Conservation (phyloP, 495 filamentous ascomycete species). For the Hapsidospora chrysogenum region DNA sequence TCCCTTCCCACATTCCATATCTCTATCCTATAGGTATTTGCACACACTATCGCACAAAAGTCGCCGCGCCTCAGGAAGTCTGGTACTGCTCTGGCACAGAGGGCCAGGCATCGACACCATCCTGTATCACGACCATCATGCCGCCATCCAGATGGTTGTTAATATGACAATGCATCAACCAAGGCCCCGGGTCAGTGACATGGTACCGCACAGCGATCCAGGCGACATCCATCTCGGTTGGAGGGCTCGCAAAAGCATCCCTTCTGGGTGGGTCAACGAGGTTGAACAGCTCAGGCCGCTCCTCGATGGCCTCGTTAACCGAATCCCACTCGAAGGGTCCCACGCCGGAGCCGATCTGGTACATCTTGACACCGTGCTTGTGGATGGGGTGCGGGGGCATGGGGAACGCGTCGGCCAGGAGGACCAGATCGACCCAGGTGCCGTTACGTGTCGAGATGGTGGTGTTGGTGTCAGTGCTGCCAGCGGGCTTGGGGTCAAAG, state of each 20-base stretch:
- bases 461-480: slow-evolving; percentile 20
- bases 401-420: slow-evolving; percentile 17
- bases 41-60: too few species aligned
- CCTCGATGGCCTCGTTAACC: slow-evolving; percentile 32
- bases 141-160: slow-evolving; percentile 38
- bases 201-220: slow-evolving; percentile 43
- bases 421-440: slow-evolving; percentile 40
- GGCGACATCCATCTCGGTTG: slow-evolving; percentile 13
- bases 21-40: too few species aligned
- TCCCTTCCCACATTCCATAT: too few species aligned
- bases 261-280: slow-evolving; percentile 32
- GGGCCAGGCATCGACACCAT: slow-evolving; percentile 42
- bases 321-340: slow-evolving; percentile 32
- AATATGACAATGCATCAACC: slow-evolving; percentile 45
- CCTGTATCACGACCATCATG: slow-evolving; percentile 37
- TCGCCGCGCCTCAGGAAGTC: too few species aligned
- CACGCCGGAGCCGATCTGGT: slow-evolving; percentile 32
- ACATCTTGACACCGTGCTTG: slow-evolving; percentile 49
- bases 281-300: slow-evolving; percentile 34
- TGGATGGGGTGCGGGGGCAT: slow-evolving; percentile 40
- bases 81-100: slow-evolving; percentile 15
- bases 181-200: slow-evolving; percentile 40
- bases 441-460: slow-evolving; percentile 28
- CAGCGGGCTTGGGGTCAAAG: slow-evolving; percentile 21
- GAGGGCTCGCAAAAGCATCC: slow-evolving; percentile 30